phyloP scores from a whole-genome alignment of 768 basidiomycete species.

The Trametes sanguinea region DNA sequence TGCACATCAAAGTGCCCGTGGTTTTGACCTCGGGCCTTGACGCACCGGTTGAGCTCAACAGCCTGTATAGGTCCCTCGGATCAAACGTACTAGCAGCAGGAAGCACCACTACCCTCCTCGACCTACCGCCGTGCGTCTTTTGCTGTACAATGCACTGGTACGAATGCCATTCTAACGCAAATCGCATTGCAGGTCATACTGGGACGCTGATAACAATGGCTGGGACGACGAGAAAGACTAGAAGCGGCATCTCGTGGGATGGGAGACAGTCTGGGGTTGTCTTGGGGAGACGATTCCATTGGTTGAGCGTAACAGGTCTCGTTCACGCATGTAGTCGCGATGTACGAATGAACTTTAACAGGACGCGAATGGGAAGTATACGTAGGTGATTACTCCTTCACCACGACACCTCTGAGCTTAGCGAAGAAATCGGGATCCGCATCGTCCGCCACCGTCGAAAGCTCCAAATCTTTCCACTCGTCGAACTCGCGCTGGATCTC shows the following conservation, averaged over 20 bases:
- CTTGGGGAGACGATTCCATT: no score
- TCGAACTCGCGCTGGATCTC: slow-evolving; percentile 7
- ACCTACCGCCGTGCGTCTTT: neutral
- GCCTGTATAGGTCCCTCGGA: neutral
- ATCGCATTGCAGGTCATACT: neutral
- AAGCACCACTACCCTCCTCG: neutral
- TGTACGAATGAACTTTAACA: no score
- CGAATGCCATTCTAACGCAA: neutral
- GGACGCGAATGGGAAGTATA: no score
- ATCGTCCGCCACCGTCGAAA: slow-evolving; percentile 9
- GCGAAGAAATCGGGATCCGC: neutral
- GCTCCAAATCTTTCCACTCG: slow-evolving; percentile 13
- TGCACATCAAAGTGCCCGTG: slow-evolving; percentile 12
- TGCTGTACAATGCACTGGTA: neutral
- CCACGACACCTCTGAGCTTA: neutral
- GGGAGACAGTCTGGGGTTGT: no score
- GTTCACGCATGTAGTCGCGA: neutral
- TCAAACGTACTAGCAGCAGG: neutral
- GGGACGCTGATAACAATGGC: neutral
- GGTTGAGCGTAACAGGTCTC: neutral
- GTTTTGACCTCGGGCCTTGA: slow-evolving; percentile 15
- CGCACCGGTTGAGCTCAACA: neutral
- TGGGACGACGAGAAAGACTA: neutral
- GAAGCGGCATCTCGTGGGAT: neutral
- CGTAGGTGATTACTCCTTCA: neutral